Evolutionary conservation across 768 basidiomycete species (phyloP), one percentile per base, ranked within the genome.

Genomic region (Boletellus ananiceps): DNA sequence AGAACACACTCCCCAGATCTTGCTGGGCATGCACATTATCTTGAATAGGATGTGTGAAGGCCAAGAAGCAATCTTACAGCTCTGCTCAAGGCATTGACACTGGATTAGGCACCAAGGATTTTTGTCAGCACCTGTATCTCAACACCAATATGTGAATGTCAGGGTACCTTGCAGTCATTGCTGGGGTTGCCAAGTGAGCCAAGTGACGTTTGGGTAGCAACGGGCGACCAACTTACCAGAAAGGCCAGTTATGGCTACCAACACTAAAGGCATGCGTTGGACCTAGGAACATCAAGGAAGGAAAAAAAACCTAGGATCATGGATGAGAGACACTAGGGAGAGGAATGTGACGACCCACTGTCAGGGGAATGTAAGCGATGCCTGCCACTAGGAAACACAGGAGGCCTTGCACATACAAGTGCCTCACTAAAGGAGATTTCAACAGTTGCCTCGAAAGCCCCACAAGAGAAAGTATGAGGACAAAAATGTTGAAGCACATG

Each of bases 361-460:
- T 44, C 27, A 57, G 50, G 5, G 50, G 39, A 15, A 68, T 42
- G 21, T 57, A 64, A 5, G 51, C 37, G 3, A 66, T 3, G 8
- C 55, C 50, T 0, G 44, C 46, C 13, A 66, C 44, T 0, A 38
- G 46, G 25, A 64, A 66, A 31, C 66, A 59, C 13, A 43, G 9
- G 8, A 66, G 6, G 32, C 59, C 59, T 37, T 66, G 66, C 3
- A 44, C 25, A 32, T 39, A 47, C 19, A 66, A 40, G 8, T 42
- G 56, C 13, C 52, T 57, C n/a, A 1, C 39, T 19, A 68, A 36
- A 14, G 54, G 44, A 1, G 57, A 64, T 32, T 47, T 56, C 6
- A 59, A 57, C 6, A 13, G 8, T 13, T 48, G 33, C 31, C 41
- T 45, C 3, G 52, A 64, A 4, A 66, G 52, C 7, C 52, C 57